A percentile compares a stretch with the other conserved stretches of the same genome.
These are phyloP conservation scores for Hippophae rhamnoides DNA, from an alignment of 306 rosid species.

Conservation along the genomic window DNA sequence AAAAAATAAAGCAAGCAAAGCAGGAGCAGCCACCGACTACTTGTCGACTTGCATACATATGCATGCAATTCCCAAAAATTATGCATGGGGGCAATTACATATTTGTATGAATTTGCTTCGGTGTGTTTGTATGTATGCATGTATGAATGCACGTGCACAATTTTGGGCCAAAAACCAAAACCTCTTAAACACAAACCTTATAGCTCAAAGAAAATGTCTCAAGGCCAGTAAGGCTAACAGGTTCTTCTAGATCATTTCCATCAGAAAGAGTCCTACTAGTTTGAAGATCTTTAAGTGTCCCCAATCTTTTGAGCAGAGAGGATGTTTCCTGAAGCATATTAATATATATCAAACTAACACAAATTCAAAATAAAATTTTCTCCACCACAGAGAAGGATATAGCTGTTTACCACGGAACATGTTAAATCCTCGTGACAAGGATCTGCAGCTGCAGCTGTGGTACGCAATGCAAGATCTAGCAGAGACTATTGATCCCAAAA, in stretches of 20 bases:
- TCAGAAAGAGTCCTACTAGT: constrained; percentile 33
- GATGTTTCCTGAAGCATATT: constrained; percentile 64
- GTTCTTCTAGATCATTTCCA: constrained; percentile 53
- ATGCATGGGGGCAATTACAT: too few species aligned
- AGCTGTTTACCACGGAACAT: constrained; percentile 76
- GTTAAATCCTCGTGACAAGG: constrained; percentile 90
- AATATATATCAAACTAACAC: constrained; percentile 8
- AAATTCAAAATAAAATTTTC: constrained; percentile 1
- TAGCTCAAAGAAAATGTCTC: constrained; percentile 86
- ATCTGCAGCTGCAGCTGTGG: constrained; percentile 94
- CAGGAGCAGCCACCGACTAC: too few species aligned
- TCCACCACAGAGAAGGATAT: constrained; percentile 12
- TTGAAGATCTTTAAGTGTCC: constrained; percentile 44
- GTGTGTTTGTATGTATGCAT: too few species aligned
- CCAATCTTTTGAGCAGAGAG: constrained; percentile 70
- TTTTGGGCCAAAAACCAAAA: too few species aligned
- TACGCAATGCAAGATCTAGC: constrained; percentile 92
- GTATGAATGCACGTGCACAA: too few species aligned
- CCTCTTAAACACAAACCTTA: constrained; percentile 38
- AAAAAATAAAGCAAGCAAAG: too few species aligned
- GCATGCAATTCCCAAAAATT: too few species aligned
- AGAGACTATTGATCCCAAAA: constrained; percentile 51
- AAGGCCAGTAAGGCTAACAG: constrained; percentile 68
- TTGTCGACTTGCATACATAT: too few species aligned
- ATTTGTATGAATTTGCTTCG: too few species aligned